Evolutionary conservation across 768 basidiomycete species (phyloP).

Genomic region (Gymnopilus dilepis): DNA sequence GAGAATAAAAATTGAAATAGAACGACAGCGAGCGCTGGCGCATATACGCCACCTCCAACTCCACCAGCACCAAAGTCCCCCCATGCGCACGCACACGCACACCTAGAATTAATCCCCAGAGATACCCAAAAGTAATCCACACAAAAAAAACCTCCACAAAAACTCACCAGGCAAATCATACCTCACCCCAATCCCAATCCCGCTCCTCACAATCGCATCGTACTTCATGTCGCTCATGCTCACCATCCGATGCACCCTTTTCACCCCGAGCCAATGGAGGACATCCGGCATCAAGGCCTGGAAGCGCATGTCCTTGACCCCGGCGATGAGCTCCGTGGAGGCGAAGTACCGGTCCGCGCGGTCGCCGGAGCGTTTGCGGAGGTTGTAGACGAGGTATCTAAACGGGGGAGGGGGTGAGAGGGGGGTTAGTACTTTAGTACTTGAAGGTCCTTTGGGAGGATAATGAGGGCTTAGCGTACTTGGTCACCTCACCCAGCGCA

Average conservation of each 20-base stretch:
- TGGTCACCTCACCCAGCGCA: conserved; percentile 92
- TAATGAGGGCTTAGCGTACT: conserved; percentile 53
- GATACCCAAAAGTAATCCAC: conserved; percentile 6
- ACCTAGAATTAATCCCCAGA: no score
- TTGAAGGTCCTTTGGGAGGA: not conserved
- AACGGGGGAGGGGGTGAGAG: conserved; percentile 29
- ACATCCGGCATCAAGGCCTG: conserved; percentile 95
- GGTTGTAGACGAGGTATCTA: conserved; percentile 94
- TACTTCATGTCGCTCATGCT: conserved; percentile 97
- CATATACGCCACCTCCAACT: no score
- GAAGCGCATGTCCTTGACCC: conserved; percentile 97
- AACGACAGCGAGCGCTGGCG: no score
- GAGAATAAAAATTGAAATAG: no score
- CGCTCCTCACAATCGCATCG: conserved; percentile 88
- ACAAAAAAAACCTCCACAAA: not conserved
- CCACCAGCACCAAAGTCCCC: no score
- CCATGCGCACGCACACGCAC: no score
- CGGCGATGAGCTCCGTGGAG: conserved; percentile 90
- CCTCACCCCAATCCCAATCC: conserved; percentile 79
- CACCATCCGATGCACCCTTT: conserved; percentile 88
- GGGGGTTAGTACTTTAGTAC: not conserved
- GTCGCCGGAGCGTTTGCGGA: conserved; percentile 94
- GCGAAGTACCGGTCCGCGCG: conserved; percentile 94
- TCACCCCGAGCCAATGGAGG: conserved; percentile 93
- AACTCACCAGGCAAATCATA: conserved; percentile 85